A percentile compares a stretch with the other conserved stretches of the same genome.
These are phyloP conservation scores for Lomentospora prolificans DNA, from an alignment of 2,329 filamentous ascomycete genomes.

Conservation along the genomic window DNA sequence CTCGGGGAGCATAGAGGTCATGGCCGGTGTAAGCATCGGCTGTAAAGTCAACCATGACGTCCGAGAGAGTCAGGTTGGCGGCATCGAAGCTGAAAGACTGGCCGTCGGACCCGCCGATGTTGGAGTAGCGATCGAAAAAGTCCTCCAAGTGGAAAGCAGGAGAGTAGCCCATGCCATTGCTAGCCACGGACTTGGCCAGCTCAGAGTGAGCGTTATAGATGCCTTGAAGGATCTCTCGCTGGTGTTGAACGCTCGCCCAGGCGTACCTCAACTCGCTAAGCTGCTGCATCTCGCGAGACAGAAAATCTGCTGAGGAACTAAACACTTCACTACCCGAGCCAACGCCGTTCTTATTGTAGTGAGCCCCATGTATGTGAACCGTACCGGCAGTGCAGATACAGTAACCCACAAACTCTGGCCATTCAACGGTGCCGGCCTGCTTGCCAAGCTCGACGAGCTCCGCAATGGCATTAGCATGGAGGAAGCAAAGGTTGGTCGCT, in stretches of 20 bases:
- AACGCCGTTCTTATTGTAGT: conserved; percentile 52
- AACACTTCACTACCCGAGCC: conserved; percentile 50
- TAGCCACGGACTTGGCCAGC: conserved; percentile 63
- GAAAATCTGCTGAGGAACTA: conserved; percentile 53
- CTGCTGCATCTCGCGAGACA: conserved; percentile 72
- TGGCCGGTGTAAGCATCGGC: conserved; percentile 44
- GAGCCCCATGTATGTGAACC: conserved; percentile 76
- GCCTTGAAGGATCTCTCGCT: conserved; percentile 66
- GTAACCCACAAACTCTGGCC: conserved; percentile 79
- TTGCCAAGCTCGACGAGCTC: conserved; percentile 73
- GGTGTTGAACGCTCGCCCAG: conserved; percentile 72
- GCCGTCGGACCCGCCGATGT: conserved; percentile 46
- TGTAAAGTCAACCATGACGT: conserved; percentile 52
- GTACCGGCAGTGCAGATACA: conserved; percentile 81
- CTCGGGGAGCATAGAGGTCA: conserved; percentile 35
- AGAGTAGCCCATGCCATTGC: conserved; percentile 57
- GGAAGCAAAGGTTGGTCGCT: conserved; percentile 75
- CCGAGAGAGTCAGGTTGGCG: conserved; percentile 61
- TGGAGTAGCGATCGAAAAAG: conserved; percentile 72
- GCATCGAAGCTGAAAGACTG: conserved; percentile 58
- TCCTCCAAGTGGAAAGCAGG: conserved; percentile 78
- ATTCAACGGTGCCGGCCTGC: conserved; percentile 65
- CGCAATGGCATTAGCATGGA: conserved; percentile 80
- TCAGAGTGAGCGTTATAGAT: conserved; percentile 73
- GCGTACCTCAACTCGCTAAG: conserved; percentile 63